A percentile compares a stretch with the other conserved stretches of the same genome.
These are phyloP conservation scores for Maudiozyma bulderi DNA, from an alignment of 805 yeast genomes.

Conservation along the genomic window DNA sequence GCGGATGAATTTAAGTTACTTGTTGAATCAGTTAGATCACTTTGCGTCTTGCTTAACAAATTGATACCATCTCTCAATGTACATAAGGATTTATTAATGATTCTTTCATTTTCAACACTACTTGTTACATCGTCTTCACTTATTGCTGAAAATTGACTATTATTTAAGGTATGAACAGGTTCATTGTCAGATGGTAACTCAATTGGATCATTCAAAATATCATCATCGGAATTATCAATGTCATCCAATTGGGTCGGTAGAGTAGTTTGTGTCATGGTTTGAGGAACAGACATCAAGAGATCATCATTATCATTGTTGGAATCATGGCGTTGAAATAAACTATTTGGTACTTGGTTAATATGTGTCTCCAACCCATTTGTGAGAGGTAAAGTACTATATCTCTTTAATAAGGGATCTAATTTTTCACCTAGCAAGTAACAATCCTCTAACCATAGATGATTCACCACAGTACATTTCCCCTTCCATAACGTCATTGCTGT, in stretches of 20 bases:
- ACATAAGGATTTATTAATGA: not conserved
- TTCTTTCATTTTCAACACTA: not conserved
- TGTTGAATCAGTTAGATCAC: not conserved
- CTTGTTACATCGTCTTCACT: not conserved
- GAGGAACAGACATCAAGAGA: no score
- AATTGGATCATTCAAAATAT: not conserved
- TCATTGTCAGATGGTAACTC: not conserved
- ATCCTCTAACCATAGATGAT: slow-evolving; percentile 75
- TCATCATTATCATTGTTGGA: no score
- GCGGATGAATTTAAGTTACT: no score
- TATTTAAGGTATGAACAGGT: not conserved
- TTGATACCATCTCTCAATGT: not conserved
- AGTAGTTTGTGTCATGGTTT: no score
- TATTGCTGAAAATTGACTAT: not conserved
- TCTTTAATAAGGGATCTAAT: not conserved
- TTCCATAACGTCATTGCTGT: slow-evolving; percentile 63
- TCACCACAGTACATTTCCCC: slow-evolving; percentile 39
- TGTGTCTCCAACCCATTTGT: not conserved
- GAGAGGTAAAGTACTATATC: not conserved
- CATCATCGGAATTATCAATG: not conserved
- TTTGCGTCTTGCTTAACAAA: not conserved
- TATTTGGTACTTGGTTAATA: not conserved
- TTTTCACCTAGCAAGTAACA: not conserved
- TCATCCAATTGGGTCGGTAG: not conserved
- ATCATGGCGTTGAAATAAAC: not conserved